These are phyloP conservation scores for Pleurotus eryngii DNA, from an alignment of 768 basidiomycete species.

Conservation along the genomic window DNA sequence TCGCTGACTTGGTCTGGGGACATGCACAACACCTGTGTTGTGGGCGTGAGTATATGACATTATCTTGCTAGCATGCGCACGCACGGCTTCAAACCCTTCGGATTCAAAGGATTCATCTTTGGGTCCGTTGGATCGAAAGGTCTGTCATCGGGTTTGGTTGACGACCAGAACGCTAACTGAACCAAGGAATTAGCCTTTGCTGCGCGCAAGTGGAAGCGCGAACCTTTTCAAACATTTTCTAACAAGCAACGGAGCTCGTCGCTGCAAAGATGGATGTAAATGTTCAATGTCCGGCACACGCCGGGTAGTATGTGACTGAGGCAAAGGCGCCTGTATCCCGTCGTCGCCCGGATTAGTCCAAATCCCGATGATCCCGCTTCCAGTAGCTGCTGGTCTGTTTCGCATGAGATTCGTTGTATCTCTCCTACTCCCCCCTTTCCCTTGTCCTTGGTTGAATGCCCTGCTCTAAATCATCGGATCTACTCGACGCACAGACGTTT, in stretches of 20 bases:
- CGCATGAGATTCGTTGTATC: too few relatives aligned
- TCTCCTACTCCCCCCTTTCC: too few relatives aligned
- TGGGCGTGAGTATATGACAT: background rate
- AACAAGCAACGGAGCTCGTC: background rate
- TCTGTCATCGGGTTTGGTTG: conserved; percentile 27
- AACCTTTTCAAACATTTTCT: conserved; percentile 43
- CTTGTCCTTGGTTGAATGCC: too few relatives aligned
- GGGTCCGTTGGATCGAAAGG: conserved; percentile 73
- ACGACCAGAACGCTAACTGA: conserved; percentile 57
- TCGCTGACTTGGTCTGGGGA: conserved; percentile 85
- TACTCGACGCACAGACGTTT: too few relatives aligned
- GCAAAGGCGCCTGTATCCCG: too few relatives aligned
- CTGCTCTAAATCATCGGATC: too few relatives aligned
- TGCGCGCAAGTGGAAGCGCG: background rate
- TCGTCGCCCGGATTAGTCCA: too few relatives aligned
- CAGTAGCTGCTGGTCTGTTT: too few relatives aligned
- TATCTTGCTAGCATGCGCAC: conserved; percentile 23
- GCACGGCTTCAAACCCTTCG: conserved; percentile 92
- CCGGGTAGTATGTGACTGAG: too few relatives aligned
- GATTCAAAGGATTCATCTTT: conserved; percentile 86
- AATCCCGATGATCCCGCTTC: too few relatives aligned
- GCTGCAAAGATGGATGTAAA: background rate
- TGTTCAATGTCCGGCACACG: too few relatives aligned
- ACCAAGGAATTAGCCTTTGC: background rate
- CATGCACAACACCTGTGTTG: conserved; percentile 89